phyloP scores from a whole-genome alignment of 805 yeast genomes.

The Komagataella pastoris region DNA sequence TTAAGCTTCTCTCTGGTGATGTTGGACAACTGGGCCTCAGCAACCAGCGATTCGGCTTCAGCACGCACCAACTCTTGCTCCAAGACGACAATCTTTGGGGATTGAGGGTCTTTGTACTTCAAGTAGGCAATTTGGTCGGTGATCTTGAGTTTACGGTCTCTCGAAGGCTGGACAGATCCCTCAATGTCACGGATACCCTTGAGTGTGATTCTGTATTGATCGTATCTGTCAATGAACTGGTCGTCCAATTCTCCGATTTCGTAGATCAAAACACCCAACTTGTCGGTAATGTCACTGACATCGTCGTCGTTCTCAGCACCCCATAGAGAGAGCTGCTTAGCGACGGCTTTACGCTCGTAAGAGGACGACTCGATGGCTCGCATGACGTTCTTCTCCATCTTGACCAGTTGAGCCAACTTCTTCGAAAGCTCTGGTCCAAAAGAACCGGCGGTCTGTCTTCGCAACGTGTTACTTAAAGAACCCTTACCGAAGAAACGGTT shows the following conservation, averaged over 20 bases:
- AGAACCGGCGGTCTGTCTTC: constrained; percentile 65
- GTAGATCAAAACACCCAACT: constrained; percentile 69
- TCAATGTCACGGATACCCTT: constrained; percentile 77
- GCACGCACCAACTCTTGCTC: constrained; percentile 88
- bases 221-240: constrained; percentile 76
- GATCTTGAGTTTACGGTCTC: constrained; percentile 77
- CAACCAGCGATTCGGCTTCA: constrained; percentile 84
- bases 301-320: constrained; percentile 83
- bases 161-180: constrained; percentile 76
- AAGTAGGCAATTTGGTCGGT: constrained; percentile 76
- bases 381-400: constrained; percentile 73
- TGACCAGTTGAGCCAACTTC: constrained; percentile 60
- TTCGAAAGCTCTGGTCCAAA: constrained; percentile 73
- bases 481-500: constrained; percentile 86
- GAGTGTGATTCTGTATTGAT: constrained; percentile 73
- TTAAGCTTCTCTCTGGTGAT: constrained; percentile 80
- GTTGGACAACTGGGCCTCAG: constrained; percentile 83
- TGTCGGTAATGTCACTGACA: constrained; percentile 77
- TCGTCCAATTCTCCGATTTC: constrained; percentile 83
- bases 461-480: constrained; percentile 36
- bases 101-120: constrained; percentile 77
- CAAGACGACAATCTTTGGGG: constrained; percentile 66
- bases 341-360: constrained; percentile 68
- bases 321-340: constrained; percentile 75
- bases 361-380: constrained; percentile 68